These are phyloP conservation scores for Penicillium sp. DNA, from an alignment of 2,329 filamentous ascomycete genomes.

Conservation along the genomic window DNA sequence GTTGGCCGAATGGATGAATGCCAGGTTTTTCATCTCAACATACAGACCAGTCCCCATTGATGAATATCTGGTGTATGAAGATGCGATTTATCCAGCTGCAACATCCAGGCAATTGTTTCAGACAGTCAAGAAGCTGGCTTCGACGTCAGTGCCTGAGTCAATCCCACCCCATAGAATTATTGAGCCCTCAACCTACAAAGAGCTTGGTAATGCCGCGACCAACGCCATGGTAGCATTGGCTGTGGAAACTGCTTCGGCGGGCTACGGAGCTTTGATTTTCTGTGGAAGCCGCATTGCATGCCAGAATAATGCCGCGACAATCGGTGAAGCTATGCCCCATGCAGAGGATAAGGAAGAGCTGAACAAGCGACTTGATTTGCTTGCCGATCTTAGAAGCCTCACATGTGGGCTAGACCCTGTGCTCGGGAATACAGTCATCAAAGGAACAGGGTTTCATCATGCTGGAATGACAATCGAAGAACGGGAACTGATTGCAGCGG, in stretches of 20 bases:
- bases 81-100: constrained; percentile 63
- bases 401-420: constrained; percentile 65
- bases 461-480: constrained; percentile 69
- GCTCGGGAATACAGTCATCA: constrained; percentile 63
- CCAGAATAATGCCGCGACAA: constrained; percentile 66
- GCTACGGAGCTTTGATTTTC: constrained; percentile 72
- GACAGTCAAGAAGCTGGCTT: constrained; percentile 53
- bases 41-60: constrained; percentile 75
- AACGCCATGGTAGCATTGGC: constrained; percentile 72
- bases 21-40: constrained; percentile 69
- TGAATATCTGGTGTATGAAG: constrained; percentile 72
- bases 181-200: constrained; percentile 57
- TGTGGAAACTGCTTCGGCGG: constrained; percentile 66
- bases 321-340: constrained; percentile 65
- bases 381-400: constrained; percentile 66
- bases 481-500: constrained; percentile 67
- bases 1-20: constrained; percentile 68
- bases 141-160: constrained; percentile 30
- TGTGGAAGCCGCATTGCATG: constrained; percentile 68
- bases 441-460: constrained; percentile 72
- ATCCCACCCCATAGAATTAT: constrained; percentile 49
- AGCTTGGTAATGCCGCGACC: constrained; percentile 63
- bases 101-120: constrained; percentile 60
- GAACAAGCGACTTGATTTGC: constrained; percentile 62
- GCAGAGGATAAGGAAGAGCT: constrained; percentile 51